These are phyloP conservation scores for Priceomyces fermenticarens DNA, from an alignment of 805 yeast genomes.

Conservation along the genomic window DNA sequence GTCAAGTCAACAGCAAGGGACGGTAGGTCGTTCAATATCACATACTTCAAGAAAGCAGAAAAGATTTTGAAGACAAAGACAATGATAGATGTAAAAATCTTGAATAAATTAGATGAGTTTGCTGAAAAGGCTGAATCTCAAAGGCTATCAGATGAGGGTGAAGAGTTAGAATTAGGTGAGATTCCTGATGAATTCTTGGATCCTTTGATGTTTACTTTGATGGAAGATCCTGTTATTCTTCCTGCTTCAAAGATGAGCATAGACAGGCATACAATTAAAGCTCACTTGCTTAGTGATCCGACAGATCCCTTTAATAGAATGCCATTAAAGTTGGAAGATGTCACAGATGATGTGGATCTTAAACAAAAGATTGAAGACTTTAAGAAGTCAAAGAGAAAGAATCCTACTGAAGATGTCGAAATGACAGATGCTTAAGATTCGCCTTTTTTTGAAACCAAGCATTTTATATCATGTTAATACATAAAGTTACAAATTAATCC, in stretches of 20 bases:
- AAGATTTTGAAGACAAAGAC: conserved; percentile 59
- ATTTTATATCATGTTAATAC: no score
- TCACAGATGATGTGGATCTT: conserved; percentile 71
- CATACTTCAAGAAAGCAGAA: conserved; percentile 68
- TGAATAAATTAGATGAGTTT: conserved; percentile 52
- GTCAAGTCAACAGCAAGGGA: conserved; percentile 82
- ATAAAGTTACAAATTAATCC: no score
- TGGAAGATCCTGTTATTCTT: conserved; percentile 94
- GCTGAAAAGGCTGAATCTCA: conserved; percentile 63
- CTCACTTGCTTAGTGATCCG: conserved; percentile 89
- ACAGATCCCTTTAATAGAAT: conserved; percentile 96
- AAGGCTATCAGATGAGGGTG: conserved; percentile 65
- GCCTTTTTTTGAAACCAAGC: neutral
- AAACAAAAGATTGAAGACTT: conserved; percentile 59
- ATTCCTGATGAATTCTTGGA: conserved; percentile 95
- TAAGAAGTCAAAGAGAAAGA: conserved; percentile 39
- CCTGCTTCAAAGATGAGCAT: conserved; percentile 84
- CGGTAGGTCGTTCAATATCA: conserved; percentile 78
- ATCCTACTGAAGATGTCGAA: conserved; percentile 13
- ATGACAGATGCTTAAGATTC: conserved; percentile 13
- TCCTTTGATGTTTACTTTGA: conserved; percentile 92
- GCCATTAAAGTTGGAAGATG: conserved; percentile 88
- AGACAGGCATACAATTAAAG: conserved; percentile 88
- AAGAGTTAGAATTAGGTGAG: conserved; percentile 86
- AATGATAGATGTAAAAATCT: conserved; percentile 45